Base-by-base conservation (phyloP, 1,284 basidiomycete species). In the Leccinum griseonigrum region DNA sequence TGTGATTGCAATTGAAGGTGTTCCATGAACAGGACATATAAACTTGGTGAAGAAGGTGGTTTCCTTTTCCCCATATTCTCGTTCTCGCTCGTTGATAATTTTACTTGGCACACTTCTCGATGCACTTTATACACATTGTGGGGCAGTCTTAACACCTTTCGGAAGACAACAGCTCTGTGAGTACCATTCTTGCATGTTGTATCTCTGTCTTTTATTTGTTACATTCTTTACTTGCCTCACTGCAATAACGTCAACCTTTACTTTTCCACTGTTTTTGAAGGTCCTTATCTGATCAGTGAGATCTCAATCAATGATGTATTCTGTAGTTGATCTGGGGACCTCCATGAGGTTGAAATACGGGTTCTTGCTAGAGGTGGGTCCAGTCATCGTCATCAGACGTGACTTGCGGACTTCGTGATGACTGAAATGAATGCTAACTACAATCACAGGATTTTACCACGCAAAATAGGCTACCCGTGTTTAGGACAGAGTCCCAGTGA, bases 401-500 rank as follows among this genome's bases (percentile, higher is more conserved):
- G 9, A 40, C 14, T 51, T 22, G 6, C 28, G 6, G 14, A 43
- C 48, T 38, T 5, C 6, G 2, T 43, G 28, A 28, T 13, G 11
- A 28, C 13, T 14, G 14, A 22, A n/a, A 56, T 5, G 16, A n/a
- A 56, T 5, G 16, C 52, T n/a, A 54, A 60, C 11, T 3, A 0
- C 14, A 36, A 56, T 58, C 5, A 28, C 60, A 92, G 84, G 90
- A 93, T 69, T 95, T 95, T 70, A 91, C 90, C 5, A 79, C 85
- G 59, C 72, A 81, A 18, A 84, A 87, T 66, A 85, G 82, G 5
- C 77, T 93, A 51, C 91, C 94, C 5, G 90, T 95, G 11, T 94
- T 96, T 77, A 86, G 95, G 54, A 95, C 94, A 0, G 92, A 92
- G 74, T 93, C 91, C 3, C 90, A 94, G 84, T 92, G 75, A 65